Percentiles rank a stretch among this genome's conserved stretches.
These are phyloP conservation scores for Citrus trifoliata DNA, from an alignment of 345 rosid genomes.

Conservation along the genomic window DNA sequence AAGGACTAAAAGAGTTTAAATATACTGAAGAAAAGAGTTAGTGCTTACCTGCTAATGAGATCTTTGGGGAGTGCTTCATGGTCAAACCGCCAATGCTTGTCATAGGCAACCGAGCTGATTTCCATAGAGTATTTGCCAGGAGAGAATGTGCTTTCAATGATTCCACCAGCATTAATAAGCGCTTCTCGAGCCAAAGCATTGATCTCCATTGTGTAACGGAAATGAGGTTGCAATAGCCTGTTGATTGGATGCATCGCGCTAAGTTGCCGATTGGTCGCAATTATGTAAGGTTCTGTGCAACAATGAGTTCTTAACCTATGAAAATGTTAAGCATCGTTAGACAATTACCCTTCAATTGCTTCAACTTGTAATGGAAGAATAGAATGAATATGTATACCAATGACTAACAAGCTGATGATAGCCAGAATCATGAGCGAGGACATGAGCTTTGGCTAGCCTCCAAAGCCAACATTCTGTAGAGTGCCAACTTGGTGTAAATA, in stretches of 20 bases:
- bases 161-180: conserved; percentile 52
- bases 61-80: conserved; percentile 49
- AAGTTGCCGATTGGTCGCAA: conserved; percentile 66
- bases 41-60: conserved; percentile 41
- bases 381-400: conserved; percentile 37
- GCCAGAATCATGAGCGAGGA: conserved; percentile 60
- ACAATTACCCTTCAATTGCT: background rate
- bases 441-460: conserved; percentile 75
- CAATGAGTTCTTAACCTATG: conserved; percentile 74
- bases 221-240: conserved; percentile 62
- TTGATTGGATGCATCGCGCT: conserved; percentile 73
- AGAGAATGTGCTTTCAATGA: conserved; percentile 56
- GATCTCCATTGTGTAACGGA: conserved; percentile 80
- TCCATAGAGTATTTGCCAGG: conserved; percentile 49
- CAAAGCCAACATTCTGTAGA: conserved; percentile 66
- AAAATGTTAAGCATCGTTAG: background rate
- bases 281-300: conserved; percentile 61
- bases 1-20: background rate
- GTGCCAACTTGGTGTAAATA: conserved; percentile 37
- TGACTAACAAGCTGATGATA: conserved; percentile 74
- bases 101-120: conserved; percentile 56
- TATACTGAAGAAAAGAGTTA: background rate
- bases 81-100: conserved; percentile 52
- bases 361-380: background rate
- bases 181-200: conserved; percentile 66